Percentiles rank a stretch among this genome's conserved stretches.
Conservation (phyloP, 257 asterid species). For the Prunella vulgaris region DNA sequence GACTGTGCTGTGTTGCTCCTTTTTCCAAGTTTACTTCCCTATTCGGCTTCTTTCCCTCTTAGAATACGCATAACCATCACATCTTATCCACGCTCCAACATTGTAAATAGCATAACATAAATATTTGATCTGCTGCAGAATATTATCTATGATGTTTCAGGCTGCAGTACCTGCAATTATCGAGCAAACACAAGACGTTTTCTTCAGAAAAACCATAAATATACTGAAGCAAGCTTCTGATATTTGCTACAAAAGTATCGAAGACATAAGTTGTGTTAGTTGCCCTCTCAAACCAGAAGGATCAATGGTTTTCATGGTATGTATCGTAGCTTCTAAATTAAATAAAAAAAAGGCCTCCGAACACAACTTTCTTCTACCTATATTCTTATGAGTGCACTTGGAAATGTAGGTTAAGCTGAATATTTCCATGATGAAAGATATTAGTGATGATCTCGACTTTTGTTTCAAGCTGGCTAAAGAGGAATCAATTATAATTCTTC, state of each 20-base stretch:
- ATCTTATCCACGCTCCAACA: not conserved
- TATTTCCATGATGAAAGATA: slow-evolving; percentile 45
- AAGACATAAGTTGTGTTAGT: slow-evolving; percentile 51
- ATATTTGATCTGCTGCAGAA: slow-evolving; percentile 9
- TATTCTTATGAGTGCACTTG: not conserved
- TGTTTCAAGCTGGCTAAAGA: slow-evolving; percentile 77
- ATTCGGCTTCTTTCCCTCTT: not conserved
- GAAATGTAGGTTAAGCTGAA: slow-evolving; percentile 51
- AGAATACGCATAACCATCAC: not conserved
- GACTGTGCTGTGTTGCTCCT: too few species aligned
- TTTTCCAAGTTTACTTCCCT: not conserved
- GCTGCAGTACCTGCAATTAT: slow-evolving; percentile 68
- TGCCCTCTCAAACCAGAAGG: slow-evolving; percentile 66
- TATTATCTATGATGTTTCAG: slow-evolving; percentile 21
- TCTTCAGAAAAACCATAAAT: slow-evolving; percentile 48
- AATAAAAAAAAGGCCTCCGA: not conserved
- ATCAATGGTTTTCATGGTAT: slow-evolving; percentile 68
- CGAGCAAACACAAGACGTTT: slow-evolving; percentile 58
- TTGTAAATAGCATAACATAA: not conserved
- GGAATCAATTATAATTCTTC: slow-evolving; percentile 70
- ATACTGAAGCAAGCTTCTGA: slow-evolving; percentile 51
- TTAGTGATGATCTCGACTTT: slow-evolving; percentile 63
- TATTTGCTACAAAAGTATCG: slow-evolving; percentile 42
- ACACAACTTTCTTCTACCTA: not conserved
- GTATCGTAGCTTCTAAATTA: not conserved